Conservation (phyloP, 148 eudicot genomes). For the Rhododendron vialii region DNA sequence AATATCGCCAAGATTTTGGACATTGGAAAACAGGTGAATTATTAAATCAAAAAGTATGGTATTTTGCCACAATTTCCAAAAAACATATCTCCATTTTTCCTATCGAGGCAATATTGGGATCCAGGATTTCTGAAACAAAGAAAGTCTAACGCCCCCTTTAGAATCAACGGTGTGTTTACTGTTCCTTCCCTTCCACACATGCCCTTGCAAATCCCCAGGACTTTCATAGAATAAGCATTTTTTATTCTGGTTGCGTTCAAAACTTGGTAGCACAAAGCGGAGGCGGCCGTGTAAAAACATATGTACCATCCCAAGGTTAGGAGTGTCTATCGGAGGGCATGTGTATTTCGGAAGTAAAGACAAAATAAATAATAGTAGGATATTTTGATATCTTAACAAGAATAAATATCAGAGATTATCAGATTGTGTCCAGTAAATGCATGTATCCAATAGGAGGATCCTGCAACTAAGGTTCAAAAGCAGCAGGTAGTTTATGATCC, state of each 20-base stretch:
- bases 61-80: background rate
- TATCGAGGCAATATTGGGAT: background rate
- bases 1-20: background rate
- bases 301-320: background rate
- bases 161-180: background rate
- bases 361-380: background rate
- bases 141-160: background rate
- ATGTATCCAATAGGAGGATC: background rate
- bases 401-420: background rate
- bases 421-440: background rate
- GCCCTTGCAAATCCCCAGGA: background rate
- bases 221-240: background rate
- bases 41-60: background rate
- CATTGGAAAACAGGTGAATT: background rate
- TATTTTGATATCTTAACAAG: background rate
- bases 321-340: background rate
- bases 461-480: background rate
- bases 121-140: background rate
- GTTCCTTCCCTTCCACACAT: background rate
- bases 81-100: background rate
- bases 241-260: background rate
- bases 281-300: background rate
- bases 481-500: background rate
- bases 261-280: background rate
- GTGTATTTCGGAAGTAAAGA: background rate